Evolutionary conservation across 2,329 filamentous ascomycete species (phyloP).

Genomic region (Fusarium clavum): DNA sequence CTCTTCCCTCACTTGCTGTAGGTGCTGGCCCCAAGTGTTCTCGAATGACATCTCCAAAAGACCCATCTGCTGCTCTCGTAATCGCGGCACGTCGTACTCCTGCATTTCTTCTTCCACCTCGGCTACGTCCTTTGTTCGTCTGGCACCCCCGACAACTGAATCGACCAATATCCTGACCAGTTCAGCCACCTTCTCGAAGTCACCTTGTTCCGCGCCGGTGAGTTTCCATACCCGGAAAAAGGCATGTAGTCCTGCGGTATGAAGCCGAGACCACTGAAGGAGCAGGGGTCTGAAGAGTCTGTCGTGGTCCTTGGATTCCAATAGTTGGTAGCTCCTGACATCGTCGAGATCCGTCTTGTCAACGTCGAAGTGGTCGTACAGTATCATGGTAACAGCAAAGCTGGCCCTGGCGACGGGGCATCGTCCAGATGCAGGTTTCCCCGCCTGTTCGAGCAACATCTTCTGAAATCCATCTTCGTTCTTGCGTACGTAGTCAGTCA

Average conservation of each 20-base stretch:
- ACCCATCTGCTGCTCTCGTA: constrained; percentile 93
- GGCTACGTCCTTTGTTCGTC: constrained; percentile 83
- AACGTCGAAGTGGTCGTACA: constrained; percentile 97
- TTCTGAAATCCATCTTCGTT: constrained; percentile 95
- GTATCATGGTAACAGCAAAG: constrained; percentile 83
- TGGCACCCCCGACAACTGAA: constrained; percentile 85
- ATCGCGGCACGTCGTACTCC: constrained; percentile 81
- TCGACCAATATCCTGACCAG: constrained; percentile 90
- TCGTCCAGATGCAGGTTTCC: constrained; percentile 74
- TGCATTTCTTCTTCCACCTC: constrained; percentile 91
- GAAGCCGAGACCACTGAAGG: constrained; percentile 91
- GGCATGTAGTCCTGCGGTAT: constrained; percentile 84
- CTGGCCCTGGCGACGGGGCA: constrained; percentile 91
- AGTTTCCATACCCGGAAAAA: constrained; percentile 95
- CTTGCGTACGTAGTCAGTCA: constrained; percentile 92
- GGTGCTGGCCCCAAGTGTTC: constrained; percentile 91
- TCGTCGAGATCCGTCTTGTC: constrained; percentile 86
- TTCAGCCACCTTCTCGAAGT: constrained; percentile 94
- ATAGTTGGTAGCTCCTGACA: constrained; percentile 76
- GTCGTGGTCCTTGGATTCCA: constrained; percentile 85
- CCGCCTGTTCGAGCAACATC: constrained; percentile 87
- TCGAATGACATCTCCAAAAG: constrained; percentile 91
- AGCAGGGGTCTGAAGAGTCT: constrained; percentile 87
- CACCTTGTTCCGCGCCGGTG: constrained; percentile 83
- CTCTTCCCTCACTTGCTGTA: constrained; percentile 90